Conservation (phyloP, 768 basidiomycete species). For the Psilocybe sp. region DNA sequence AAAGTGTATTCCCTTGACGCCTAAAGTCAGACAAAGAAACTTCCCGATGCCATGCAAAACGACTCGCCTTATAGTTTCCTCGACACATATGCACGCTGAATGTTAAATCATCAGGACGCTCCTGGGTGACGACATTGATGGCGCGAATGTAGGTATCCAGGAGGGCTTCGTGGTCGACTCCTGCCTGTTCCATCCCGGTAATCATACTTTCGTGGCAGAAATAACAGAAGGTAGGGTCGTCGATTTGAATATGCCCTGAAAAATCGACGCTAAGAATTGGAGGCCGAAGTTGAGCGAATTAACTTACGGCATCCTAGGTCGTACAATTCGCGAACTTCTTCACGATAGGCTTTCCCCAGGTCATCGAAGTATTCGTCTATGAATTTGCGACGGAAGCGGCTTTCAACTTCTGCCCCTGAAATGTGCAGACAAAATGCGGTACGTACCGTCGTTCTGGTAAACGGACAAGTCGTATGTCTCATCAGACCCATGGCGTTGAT, state of each 20-base stretch:
- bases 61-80: slow-evolving; percentile 46
- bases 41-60: slow-evolving; percentile 7
- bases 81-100: slow-evolving; percentile 62
- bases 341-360: slow-evolving; percentile 43
- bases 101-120: slow-evolving; percentile 51
- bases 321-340: slow-evolving; percentile 47
- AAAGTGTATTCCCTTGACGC: slow-evolving; percentile 44
- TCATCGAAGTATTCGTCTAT: slow-evolving; percentile 52
- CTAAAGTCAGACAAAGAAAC: slow-evolving; percentile 26
- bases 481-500: slow-evolving; percentile 62
- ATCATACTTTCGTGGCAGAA: slow-evolving; percentile 64
- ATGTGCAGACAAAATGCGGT: not conserved
- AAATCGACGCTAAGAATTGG: slow-evolving; percentile 16
- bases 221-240: slow-evolving; percentile 56
- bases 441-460: slow-evolving; percentile 57
- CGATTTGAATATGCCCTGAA: slow-evolving; percentile 50
- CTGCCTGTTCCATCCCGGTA: slow-evolving; percentile 51
- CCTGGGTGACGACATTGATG: slow-evolving; percentile 54
- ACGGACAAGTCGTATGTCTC: slow-evolving; percentile 53
- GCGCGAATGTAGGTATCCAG: slow-evolving; percentile 68
- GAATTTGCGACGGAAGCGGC: not conserved
- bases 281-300: not conserved
- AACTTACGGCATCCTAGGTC: slow-evolving; percentile 45
- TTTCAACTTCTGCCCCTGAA: not conserved
- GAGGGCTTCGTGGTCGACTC: slow-evolving; percentile 59